Evolutionary conservation across 805 yeast species (phyloP), one percentile per base, ranked within the genome.

Genomic region (Teunomyces aglyptinius): DNA sequence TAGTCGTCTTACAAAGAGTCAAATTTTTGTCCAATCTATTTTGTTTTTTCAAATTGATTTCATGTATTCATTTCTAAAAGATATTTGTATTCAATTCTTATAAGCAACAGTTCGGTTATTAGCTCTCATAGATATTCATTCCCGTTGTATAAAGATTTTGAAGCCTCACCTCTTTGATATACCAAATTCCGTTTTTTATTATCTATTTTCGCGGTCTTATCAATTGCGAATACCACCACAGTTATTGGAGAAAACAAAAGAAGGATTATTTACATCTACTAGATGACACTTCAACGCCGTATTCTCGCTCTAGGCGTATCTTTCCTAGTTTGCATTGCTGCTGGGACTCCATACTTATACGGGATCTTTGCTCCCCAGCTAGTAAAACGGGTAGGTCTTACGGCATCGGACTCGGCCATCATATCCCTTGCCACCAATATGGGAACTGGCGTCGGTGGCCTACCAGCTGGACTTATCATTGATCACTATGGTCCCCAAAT

Each of bases 311-410:
- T 71, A 33, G 42, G 54, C 8, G 58, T 60, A 18, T 67, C 75
- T 11, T 54, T 70, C 11, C 57, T 83, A 13, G 82, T 82, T 6
- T 77, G 87, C 0, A 56, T 85, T 40, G 89, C 85, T 0, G 76
- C 89, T 3, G 92, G 94, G 2, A 85, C 90, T 2, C 86, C 89
- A 0, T 86, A 86, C 55, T 67, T 85, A 11, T 86, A 81, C 59
- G 87, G 91, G 0, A 79, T 81, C n/a, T 86, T 81, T 58, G 82
- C 89, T 1, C 91, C 92, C 1, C 90, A 86, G 58, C 66, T 86
- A 51, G 75, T 84, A 22, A 66, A 71, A 20, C 67, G 74, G 53
- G 79, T 85, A 19, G 75, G 80, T 0, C 70, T 86, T 22, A 75
- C 84, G 0, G 76, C 85, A 0, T 68, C 80, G 0, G 80, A 80